phyloP scores from a whole-genome alignment of 768 basidiomycete genomes.

The Auricularia sp. region DNA sequence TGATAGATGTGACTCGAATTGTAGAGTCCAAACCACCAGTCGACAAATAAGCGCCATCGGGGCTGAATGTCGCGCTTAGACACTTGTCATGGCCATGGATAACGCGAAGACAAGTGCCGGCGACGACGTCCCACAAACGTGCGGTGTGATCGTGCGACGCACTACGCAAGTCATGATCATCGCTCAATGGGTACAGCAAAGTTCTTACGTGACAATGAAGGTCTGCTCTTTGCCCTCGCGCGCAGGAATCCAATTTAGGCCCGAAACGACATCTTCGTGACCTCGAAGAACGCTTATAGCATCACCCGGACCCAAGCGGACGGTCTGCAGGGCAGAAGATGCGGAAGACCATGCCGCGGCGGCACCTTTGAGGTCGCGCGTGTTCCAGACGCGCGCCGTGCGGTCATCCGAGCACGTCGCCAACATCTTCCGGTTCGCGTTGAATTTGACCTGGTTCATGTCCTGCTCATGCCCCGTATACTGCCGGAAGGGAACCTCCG shows the following conservation, averaged over 20 bases:
- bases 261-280: slow-evolving; percentile 55
- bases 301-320: slow-evolving; percentile 1
- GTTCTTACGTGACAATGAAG: slow-evolving; percentile 58
- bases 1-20: not conserved
- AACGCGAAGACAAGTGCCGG: slow-evolving; percentile 64
- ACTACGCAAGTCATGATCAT: slow-evolving; percentile 24
- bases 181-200: not conserved
- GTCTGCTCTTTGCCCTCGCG: slow-evolving; percentile 26
- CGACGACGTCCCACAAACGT: slow-evolving; percentile 72
- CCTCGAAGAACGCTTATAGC: slow-evolving; percentile 33
- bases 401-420: slow-evolving; percentile 77
- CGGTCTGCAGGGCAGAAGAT: slow-evolving; percentile 4
- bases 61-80: slow-evolving; percentile 67
- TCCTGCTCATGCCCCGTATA: slow-evolving; percentile 60
- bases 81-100: slow-evolving; percentile 67
- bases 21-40: slow-evolving; percentile 40
- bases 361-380: slow-evolving; percentile 14
- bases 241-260: slow-evolving; percentile 58
- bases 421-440: slow-evolving; percentile 49
- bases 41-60: slow-evolving; percentile 58
- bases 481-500: slow-evolving; percentile 9
- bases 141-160: slow-evolving; percentile 74
- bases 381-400: slow-evolving; percentile 68
- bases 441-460: slow-evolving; percentile 68
- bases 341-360: slow-evolving; percentile 19